phyloP scores from a whole-genome alignment of 352 stramenopile genomes.

The Globisporangium rhizosaccharum region DNA sequence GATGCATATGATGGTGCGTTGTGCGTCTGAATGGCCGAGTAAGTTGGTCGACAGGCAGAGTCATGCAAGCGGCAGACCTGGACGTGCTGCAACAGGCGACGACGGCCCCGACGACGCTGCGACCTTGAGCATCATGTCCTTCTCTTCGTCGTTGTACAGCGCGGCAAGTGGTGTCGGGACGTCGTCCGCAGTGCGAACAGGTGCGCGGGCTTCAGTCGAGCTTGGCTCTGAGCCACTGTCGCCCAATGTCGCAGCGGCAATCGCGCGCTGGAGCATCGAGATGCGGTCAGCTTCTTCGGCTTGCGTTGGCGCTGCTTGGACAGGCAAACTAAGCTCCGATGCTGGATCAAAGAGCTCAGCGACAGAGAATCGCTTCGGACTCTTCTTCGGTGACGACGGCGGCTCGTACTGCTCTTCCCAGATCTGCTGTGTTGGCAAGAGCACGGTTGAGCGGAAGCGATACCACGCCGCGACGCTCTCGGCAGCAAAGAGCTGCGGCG shows the following conservation, averaged over 20 bases:
- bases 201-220: background rate
- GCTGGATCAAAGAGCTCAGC: slow-evolving; percentile 8
- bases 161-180: slow-evolving; percentile 54
- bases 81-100: background rate
- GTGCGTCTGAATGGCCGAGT: background rate
- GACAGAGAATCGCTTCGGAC: slow-evolving; percentile 2
- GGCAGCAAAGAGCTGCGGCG: slow-evolving; percentile 33
- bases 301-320: background rate
- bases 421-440: slow-evolving; percentile 54
- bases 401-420: slow-evolving; percentile 61
- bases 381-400: background rate
- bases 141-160: slow-evolving; percentile 75
- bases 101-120: slow-evolving; percentile 2
- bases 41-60: background rate
- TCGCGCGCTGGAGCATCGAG: slow-evolving; percentile 11
- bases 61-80: background rate
- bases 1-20: background rate
- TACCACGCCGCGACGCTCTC: slow-evolving; percentile 39
- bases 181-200: slow-evolving; percentile 15
- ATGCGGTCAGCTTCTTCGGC: slow-evolving; percentile 9
- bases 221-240: background rate
- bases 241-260: slow-evolving; percentile 8
- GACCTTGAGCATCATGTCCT: slow-evolving; percentile 51
- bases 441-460: slow-evolving; percentile 36
- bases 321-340: background rate